Evolutionary conservation across 352 stramenopile genomes (phyloP).

Genomic region (Pythium apleroticum): DNA sequence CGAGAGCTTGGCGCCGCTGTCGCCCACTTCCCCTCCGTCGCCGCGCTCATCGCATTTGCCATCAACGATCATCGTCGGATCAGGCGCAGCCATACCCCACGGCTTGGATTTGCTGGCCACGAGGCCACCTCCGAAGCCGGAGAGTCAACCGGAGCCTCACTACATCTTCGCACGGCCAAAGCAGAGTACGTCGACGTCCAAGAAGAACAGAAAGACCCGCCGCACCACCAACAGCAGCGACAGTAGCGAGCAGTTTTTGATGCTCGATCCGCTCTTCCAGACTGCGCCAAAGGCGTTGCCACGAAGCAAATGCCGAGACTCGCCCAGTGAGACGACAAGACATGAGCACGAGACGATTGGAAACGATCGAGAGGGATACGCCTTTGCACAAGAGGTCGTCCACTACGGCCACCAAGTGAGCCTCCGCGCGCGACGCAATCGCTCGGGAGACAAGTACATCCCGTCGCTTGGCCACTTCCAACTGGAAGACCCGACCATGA

Average conservation of each 20-base stretch:
- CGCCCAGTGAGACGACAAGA: neutral
- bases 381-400: slow-evolving; percentile 47
- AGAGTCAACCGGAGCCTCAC: slow-evolving; percentile 5
- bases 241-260: slow-evolving; percentile 29
- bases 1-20: neutral
- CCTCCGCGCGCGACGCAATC: slow-evolving; percentile 39
- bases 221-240: slow-evolving; percentile 8
- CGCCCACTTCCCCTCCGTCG: neutral
- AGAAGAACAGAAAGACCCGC: slow-evolving; percentile 19
- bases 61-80: neutral
- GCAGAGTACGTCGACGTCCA: slow-evolving; percentile 26
- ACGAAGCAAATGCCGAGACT: slow-evolving; percentile 3
- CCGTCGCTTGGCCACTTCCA: slow-evolving; percentile 44
- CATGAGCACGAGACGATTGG: neutral
- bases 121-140: slow-evolving; percentile 7
- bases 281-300: neutral
- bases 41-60: neutral
- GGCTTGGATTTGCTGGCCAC: slow-evolving; percentile 25
- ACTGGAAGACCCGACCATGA: slow-evolving; percentile 22
- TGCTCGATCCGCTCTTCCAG: slow-evolving; percentile 74
- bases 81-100: neutral
- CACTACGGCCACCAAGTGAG: slow-evolving; percentile 48
- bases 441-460: slow-evolving; percentile 44
- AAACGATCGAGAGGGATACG: slow-evolving; percentile 18
- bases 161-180: slow-evolving; percentile 60